A percentile compares a stretch with the other conserved stretches of the same genome.
Evolutionary conservation across 768 basidiomycete species (phyloP).

Genomic region (Mycena vulgaris): DNA sequence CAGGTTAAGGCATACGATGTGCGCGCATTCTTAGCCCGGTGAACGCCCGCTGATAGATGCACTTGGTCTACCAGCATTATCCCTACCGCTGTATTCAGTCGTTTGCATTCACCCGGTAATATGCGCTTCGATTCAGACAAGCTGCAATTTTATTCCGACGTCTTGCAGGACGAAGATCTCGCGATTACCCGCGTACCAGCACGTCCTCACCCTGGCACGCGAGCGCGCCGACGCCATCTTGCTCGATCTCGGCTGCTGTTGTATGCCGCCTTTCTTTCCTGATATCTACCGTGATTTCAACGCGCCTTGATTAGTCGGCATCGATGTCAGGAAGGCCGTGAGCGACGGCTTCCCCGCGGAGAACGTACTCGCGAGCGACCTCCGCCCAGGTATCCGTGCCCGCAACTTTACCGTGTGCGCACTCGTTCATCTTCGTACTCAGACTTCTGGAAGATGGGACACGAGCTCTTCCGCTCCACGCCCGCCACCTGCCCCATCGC

Average conservation of each 20-base stretch:
- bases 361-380: slow-evolving; percentile 56
- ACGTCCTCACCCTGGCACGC: slow-evolving; percentile 47
- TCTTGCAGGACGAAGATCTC: slow-evolving; percentile 47
- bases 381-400: slow-evolving; percentile 47
- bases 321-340: slow-evolving; percentile 56
- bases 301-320: slow-evolving; percentile 52
- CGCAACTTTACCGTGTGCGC: not conserved
- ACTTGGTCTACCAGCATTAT: slow-evolving; percentile 9
- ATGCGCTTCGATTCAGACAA: too few relatives aligned
- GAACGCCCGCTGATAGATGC: not conserved
- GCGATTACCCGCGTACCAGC: slow-evolving; percentile 51
- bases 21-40: not conserved
- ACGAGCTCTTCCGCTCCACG: slow-evolving; percentile 70
- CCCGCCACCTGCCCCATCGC: slow-evolving; percentile 66
- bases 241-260: slow-evolving; percentile 62
- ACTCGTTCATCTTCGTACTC: not conserved
- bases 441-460: slow-evolving; percentile 77
- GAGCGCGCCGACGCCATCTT: slow-evolving; percentile 52
- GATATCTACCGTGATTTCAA: not conserved
- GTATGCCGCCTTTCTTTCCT: slow-evolving; percentile 41
- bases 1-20: slow-evolving; percentile 52
- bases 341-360: slow-evolving; percentile 57
- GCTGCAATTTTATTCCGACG: not conserved
- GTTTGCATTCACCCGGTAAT: slow-evolving; percentile 44
- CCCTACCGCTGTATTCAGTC: slow-evolving; percentile 43